These are phyloP conservation scores for Trypanosoma lewisi DNA, from an alignment of 208 protist genomes.

Conservation along the genomic window DNA sequence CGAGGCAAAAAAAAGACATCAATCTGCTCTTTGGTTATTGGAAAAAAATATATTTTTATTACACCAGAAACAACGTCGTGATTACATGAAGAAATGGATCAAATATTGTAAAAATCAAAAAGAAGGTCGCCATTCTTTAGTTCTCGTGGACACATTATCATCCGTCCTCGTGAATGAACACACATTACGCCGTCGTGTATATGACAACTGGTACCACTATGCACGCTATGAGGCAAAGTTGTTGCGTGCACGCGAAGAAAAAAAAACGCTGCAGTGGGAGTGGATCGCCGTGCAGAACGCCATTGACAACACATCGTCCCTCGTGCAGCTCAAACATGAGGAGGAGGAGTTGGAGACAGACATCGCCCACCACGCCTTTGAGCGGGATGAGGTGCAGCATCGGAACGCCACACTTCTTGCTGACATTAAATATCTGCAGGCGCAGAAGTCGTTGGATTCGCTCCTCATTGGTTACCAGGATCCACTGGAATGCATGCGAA, in stretches of 20 bases:
- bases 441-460: constrained; percentile 16
- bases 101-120: constrained; percentile 6
- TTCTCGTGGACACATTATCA: constrained; percentile 43
- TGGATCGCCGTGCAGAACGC: constrained; percentile 48
- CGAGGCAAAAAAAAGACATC: constrained; percentile 3
- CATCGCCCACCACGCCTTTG: constrained; percentile 23
- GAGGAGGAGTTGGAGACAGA: constrained; percentile 27
- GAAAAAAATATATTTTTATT: constrained; percentile 16
- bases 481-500: background rate
- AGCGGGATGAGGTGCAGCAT: constrained; percentile 22
- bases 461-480: constrained; percentile 21
- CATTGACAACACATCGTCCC: constrained; percentile 28
- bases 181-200: constrained; percentile 39
- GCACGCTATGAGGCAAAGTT: constrained; percentile 35
- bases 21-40: constrained; percentile 32
- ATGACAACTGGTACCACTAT: constrained; percentile 49
- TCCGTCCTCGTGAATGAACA: constrained; percentile 29
- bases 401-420: constrained; percentile 4
- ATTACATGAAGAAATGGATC: constrained; percentile 41
- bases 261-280: constrained; percentile 50
- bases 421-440: constrained; percentile 7
- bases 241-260: constrained; percentile 44
- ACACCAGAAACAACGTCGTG: constrained; percentile 7
- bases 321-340: constrained; percentile 31
- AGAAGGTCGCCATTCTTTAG: constrained; percentile 16